Percentiles rank a stretch among this genome's conserved stretches.
phyloP scores from a whole-genome alignment of 139 green algal species.

The Mesotaenium endlicherianum region DNA sequence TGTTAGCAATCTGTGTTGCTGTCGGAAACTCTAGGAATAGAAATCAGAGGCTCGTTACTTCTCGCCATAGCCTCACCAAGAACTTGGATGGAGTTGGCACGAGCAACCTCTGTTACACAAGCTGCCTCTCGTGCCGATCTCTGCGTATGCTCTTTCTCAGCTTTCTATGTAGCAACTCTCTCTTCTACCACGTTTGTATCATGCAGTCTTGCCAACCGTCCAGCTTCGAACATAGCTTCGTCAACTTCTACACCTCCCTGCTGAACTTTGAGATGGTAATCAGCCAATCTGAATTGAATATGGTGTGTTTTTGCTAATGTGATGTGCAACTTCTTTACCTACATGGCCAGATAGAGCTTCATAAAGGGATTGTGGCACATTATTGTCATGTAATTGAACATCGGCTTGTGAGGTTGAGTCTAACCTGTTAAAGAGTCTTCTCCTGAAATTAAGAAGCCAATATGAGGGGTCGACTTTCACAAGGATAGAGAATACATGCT shows the following conservation, averaged over 20 bases:
- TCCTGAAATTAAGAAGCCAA: no score
- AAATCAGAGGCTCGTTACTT: no score
- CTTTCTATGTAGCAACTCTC: no score
- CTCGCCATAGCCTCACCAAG: no score
- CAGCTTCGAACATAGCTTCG: not conserved
- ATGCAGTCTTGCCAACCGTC: not conserved
- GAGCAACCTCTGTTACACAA: no score
- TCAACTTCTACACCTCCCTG: not conserved
- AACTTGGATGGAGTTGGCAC: no score
- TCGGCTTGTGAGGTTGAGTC: not conserved
- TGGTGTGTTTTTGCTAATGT: not conserved
- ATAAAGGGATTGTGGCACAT: not conserved
- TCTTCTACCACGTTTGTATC: not conserved
- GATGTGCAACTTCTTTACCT: not conserved
- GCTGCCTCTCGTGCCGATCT: no score
- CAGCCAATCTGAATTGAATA: not conserved
- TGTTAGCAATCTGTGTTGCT: no score
- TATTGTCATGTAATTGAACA: not conserved
- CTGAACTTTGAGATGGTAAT: not conserved
- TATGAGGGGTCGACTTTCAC: no score
- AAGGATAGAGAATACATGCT: not conserved
- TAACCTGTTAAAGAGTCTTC: not conserved
- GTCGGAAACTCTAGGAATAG: no score
- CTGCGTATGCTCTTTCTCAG: no score
- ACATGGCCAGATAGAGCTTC: not conserved